Conservation (phyloP, 1,284 basidiomycete species). For the Taiwanofungus camphoratus region DNA sequence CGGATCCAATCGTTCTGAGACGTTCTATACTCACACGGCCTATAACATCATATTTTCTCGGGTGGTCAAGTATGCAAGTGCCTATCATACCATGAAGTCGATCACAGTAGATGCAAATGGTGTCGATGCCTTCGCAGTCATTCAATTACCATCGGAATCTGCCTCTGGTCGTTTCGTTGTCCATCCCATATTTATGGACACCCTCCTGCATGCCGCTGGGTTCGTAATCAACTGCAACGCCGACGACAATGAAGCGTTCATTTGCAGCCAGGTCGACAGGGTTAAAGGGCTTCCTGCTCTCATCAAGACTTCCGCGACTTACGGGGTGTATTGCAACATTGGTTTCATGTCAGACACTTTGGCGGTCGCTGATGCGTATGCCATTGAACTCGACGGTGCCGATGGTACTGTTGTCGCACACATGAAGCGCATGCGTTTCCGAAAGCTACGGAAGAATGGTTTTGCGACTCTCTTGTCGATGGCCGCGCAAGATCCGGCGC, state of each 20-base stretch:
- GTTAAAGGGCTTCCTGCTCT: slow-evolving; percentile 39
- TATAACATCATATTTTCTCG: slow-evolving; percentile 66
- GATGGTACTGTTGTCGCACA: slow-evolving; percentile 42
- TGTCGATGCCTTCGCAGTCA: slow-evolving; percentile 47
- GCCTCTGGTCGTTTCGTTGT: slow-evolving; percentile 33
- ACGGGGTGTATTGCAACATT: slow-evolving; percentile 47
- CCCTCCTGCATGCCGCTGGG: slow-evolving; percentile 61
- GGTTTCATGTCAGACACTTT: slow-evolving; percentile 33
- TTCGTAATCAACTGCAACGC: slow-evolving; percentile 60
- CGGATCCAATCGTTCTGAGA: slow-evolving; percentile 31
- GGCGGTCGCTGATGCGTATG: slow-evolving; percentile 46
- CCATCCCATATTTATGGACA: slow-evolving; percentile 60
- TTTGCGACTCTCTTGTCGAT: slow-evolving; percentile 40
- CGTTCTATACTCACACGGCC: slow-evolving; percentile 48
- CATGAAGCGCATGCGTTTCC: slow-evolving; percentile 52
- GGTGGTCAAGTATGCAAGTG: slow-evolving; percentile 56
- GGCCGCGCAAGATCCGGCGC: slow-evolving; percentile 18
- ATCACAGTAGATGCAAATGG: slow-evolving; percentile 44
- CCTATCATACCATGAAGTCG: slow-evolving; percentile 52
- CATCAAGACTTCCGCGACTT: slow-evolving; percentile 37
- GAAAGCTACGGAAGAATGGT: slow-evolving; percentile 41
- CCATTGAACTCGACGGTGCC: slow-evolving; percentile 32
- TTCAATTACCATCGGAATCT: slow-evolving; percentile 35
- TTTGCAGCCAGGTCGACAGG: slow-evolving; percentile 51
- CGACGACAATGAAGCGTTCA: slow-evolving; percentile 46